These are phyloP conservation scores for Termitomyces sp. DNA, from an alignment of 1,284 basidiomycete genomes.

Conservation along the genomic window DNA sequence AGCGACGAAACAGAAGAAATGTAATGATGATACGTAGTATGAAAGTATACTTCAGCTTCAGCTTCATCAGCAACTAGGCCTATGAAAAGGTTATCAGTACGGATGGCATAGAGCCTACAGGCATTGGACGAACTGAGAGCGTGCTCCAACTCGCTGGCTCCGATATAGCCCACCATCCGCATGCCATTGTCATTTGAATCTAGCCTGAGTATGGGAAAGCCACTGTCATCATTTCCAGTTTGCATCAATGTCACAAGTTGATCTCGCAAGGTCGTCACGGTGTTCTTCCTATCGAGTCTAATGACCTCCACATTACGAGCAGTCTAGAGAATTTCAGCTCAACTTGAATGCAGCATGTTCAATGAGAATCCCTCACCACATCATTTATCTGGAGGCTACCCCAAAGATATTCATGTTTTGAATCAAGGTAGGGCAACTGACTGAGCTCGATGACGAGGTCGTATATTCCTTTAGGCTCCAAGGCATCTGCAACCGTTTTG, in stretches of 20 bases:
- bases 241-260: constrained; percentile 58
- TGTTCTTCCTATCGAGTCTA: constrained; percentile 63
- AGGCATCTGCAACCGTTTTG: constrained; percentile 87
- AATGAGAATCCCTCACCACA: constrained; percentile 49
- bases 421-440: constrained; percentile 86
- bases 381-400: constrained; percentile 69
- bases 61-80: constrained; percentile 75
- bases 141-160: constrained; percentile 89
- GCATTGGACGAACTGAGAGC: constrained; percentile 65
- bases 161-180: constrained; percentile 89
- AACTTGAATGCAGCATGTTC: neutral
- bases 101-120: constrained; percentile 4
- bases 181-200: constrained; percentile 41
- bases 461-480: constrained; percentile 94
- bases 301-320: constrained; percentile 64
- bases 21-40: constrained; percentile 39
- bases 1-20: constrained; percentile 60
- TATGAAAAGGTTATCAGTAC: constrained; percentile 25
- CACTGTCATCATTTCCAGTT: constrained; percentile 72
- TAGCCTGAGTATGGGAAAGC: constrained; percentile 77
- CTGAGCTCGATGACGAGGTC: constrained; percentile 85
- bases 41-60: constrained; percentile 63
- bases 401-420: constrained; percentile 88
- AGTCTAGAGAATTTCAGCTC: constrained; percentile 36
- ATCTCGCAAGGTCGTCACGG: constrained; percentile 63